Conservation (phyloP, 495 filamentous ascomycete species). For the Aspergillus egyptiacus region DNA sequence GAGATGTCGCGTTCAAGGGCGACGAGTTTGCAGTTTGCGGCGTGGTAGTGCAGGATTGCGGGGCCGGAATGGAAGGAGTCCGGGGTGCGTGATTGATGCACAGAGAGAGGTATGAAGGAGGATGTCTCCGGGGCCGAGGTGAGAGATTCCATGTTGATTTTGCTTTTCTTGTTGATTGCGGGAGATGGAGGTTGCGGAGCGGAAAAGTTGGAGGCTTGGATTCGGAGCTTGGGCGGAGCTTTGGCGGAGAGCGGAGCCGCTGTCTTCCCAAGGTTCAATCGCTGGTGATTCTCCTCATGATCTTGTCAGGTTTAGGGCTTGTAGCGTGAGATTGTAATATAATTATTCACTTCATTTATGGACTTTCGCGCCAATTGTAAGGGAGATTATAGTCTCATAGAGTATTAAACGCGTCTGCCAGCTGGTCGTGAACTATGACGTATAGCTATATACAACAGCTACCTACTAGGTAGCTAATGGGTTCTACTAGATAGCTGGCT, state of each 20-base stretch:
- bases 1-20: constrained; percentile 41
- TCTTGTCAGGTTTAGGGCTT: too few species aligned
- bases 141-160: constrained; percentile 44
- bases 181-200: constrained; percentile 1
- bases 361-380: too few species aligned
- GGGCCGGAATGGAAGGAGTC: constrained; percentile 72
- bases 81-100: constrained; percentile 82
- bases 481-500: too few species aligned
- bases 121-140: constrained; percentile 41
- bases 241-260: constrained; percentile 6
- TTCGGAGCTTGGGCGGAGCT: constrained; percentile 7
- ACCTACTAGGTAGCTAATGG: too few species aligned
- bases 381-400: too few species aligned
- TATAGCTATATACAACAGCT: background rate
- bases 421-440: too few species aligned
- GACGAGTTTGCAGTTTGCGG: constrained; percentile 53
- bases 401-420: too few species aligned
- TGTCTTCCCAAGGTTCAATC: background rate
- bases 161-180: constrained; percentile 1
- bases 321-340: too few species aligned
- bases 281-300: too few species aligned
- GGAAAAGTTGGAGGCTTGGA: background rate
- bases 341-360: too few species aligned
- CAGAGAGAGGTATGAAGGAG: constrained; percentile 65
- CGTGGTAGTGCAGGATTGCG: constrained; percentile 74